Evolutionary conservation across 768 basidiomycete species (phyloP).

Genomic region (Austroboletus eburneus): DNA sequence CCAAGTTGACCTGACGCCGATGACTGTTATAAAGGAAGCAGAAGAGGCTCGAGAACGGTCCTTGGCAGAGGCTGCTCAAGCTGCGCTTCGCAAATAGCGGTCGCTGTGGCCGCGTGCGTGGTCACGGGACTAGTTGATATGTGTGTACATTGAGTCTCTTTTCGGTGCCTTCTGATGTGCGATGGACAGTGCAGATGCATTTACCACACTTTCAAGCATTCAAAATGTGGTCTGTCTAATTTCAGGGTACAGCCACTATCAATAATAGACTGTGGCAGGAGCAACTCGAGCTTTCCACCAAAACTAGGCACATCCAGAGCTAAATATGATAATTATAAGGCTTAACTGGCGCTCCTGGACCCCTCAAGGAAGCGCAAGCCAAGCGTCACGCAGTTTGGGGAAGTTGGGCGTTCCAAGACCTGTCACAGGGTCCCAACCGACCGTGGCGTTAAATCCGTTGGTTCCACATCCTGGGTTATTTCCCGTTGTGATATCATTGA

Average conservation of each 20-base stretch:
- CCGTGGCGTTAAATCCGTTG: slow-evolving; percentile 20
- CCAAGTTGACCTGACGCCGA: not conserved
- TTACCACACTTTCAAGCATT: not conserved
- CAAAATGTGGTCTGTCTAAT: too few species aligned
- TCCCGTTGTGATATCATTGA: slow-evolving; percentile 21
- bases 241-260: too few species aligned
- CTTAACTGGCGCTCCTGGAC: too few species aligned
- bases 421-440: slow-evolving; percentile 33
- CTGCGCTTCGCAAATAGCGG: slow-evolving; percentile 16
- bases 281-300: not conserved
- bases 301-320: not conserved
- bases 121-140: too few species aligned
- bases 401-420: slow-evolving; percentile 45
- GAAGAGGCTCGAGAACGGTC: slow-evolving; percentile 29
- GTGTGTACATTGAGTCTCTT: too few species aligned
- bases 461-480: slow-evolving; percentile 28
- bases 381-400: slow-evolving; percentile 41
- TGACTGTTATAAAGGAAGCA: slow-evolving; percentile 12
- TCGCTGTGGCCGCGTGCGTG: not conserved
- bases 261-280: too few species aligned
- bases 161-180: not conserved
- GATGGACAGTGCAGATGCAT: not conserved
- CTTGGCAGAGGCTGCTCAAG: slow-evolving; percentile 30
- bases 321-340: too few species aligned
- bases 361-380: slow-evolving; percentile 36